phyloP scores from a whole-genome alignment of 176 grass and related monocot species.

The Oryza glaberrima region DNA sequence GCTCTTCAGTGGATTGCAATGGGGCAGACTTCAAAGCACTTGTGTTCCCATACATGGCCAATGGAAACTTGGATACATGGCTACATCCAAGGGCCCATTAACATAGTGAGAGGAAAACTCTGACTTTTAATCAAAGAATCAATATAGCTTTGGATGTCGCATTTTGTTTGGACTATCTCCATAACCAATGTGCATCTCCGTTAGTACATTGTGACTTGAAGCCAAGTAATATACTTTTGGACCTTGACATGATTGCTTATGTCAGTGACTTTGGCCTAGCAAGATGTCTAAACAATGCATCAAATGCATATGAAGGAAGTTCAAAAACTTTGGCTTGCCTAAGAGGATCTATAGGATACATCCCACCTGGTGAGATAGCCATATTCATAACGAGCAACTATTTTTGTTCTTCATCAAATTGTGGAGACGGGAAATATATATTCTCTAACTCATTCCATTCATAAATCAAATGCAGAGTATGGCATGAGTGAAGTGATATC shows the following conservation, averaged over 20 bases:
- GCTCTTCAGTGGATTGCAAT: constrained; percentile 44
- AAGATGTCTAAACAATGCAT: constrained; percentile 20
- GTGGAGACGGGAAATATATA: background rate
- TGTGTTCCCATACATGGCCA: constrained; percentile 57
- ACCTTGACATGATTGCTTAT: constrained; percentile 35
- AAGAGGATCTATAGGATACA: constrained; percentile 57
- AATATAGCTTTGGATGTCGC: constrained; percentile 33
- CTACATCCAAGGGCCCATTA: constrained; percentile 41
- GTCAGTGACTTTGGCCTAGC: constrained; percentile 47
- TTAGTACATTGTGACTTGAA: constrained; percentile 55
- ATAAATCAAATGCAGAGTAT: constrained; percentile 44
- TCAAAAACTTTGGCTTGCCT: constrained; percentile 26
- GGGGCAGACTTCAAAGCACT: constrained; percentile 64
- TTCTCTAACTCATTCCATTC: background rate
- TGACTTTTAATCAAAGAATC: constrained; percentile 43
- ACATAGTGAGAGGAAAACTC: background rate
- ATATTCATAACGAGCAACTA: background rate
- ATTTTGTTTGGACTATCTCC: constrained; percentile 56
- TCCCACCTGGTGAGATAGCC: constrained; percentile 45
- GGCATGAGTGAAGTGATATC: constrained; percentile 31
- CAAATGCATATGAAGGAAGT: constrained; percentile 20
- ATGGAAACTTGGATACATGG: constrained; percentile 65
- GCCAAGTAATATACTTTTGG: constrained; percentile 57
- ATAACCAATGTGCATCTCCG: constrained; percentile 38
- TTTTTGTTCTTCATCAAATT: background rate